phyloP scores from a whole-genome alignment of 2,329 filamentous ascomycete genomes.

The Fusarium poae region DNA sequence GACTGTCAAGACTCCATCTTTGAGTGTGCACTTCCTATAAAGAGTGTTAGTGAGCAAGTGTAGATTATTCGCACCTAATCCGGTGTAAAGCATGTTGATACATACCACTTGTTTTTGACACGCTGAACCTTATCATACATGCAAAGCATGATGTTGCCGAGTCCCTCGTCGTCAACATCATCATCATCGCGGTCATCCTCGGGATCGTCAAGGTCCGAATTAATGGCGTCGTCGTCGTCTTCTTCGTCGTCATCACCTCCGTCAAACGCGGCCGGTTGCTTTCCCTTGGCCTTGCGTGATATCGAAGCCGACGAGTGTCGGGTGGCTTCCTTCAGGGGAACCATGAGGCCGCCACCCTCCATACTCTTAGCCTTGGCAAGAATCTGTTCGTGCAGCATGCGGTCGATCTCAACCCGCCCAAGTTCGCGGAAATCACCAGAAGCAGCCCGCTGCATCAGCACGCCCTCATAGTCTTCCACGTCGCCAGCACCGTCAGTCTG shows the following conservation, averaged over 20 bases:
- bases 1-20: constrained; percentile 94
- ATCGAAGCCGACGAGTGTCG: constrained; percentile 48
- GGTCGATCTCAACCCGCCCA: constrained; percentile 74
- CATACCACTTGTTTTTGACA: constrained; percentile 96
- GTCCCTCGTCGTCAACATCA: constrained; percentile 86
- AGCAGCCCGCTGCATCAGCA: constrained; percentile 69
- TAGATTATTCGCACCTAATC: neutral
- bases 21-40: constrained; percentile 92
- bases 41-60: constrained; percentile 28
- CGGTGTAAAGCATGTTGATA: constrained; percentile 22
- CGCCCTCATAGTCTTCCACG: constrained; percentile 67
- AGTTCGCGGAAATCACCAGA: constrained; percentile 67
- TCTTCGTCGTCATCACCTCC: constrained; percentile 70
- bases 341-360: constrained; percentile 81
- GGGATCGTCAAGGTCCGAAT: constrained; percentile 95
- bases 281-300: constrained; percentile 46
- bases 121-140: constrained; percentile 99
- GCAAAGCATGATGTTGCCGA: constrained; percentile 94
- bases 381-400: constrained; percentile 76
- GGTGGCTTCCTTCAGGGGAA: constrained; percentile 72
- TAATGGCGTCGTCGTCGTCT: constrained; percentile 94
- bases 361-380: constrained; percentile 74
- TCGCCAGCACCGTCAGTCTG: constrained; percentile 82
- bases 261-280: constrained; percentile 67
- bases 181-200: constrained; percentile 88